Percentiles rank a stretch among this genome's conserved stretches.
Evolutionary conservation across 371 early-diverging fungal species (phyloP).

Genomic region (Blakeslea trispora): DNA sequence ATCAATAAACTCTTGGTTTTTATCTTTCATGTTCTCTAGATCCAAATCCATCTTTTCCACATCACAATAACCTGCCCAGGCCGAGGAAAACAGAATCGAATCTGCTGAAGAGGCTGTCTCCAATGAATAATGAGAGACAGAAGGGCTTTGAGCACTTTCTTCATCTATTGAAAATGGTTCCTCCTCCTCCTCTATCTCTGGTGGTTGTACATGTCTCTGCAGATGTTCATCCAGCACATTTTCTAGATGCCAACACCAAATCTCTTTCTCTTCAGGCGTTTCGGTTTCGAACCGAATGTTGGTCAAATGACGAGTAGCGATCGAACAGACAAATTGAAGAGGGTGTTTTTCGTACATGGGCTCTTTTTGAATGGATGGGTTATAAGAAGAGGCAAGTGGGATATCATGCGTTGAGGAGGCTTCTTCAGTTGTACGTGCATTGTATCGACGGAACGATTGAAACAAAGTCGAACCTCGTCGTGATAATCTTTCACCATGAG

Average conservation of each 20-base stretch:
- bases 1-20: conserved; percentile 11
- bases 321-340: conserved; percentile 35
- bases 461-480: conserved; percentile 24
- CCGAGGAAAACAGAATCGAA: conserved; percentile 5
- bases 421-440: conserved; percentile 7
- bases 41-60: conserved; percentile 19
- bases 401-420: no score
- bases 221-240: conserved; percentile 26
- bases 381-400: background rate
- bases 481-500: conserved; percentile 3
- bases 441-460: conserved; percentile 18
- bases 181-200: background rate
- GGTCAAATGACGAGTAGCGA: conserved; percentile 26
- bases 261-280: conserved; percentile 27
- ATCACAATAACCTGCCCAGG: conserved; percentile 19
- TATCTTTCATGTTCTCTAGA: conserved; percentile 1
- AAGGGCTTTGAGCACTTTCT: conserved; percentile 8
- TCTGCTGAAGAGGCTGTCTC: conserved; percentile 15
- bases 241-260: conserved; percentile 35
- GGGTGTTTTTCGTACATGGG: conserved; percentile 27
- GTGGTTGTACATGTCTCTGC: conserved; percentile 8
- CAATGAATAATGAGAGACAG: conserved; percentile 13
- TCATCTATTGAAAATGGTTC: background rate
- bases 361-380: background rate
- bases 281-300: conserved; percentile 34